A percentile compares a stretch with the other conserved stretches of the same genome.
Evolutionary conservation across 306 rosid species (phyloP).

Genomic region (Pyrus bretschneideri): DNA sequence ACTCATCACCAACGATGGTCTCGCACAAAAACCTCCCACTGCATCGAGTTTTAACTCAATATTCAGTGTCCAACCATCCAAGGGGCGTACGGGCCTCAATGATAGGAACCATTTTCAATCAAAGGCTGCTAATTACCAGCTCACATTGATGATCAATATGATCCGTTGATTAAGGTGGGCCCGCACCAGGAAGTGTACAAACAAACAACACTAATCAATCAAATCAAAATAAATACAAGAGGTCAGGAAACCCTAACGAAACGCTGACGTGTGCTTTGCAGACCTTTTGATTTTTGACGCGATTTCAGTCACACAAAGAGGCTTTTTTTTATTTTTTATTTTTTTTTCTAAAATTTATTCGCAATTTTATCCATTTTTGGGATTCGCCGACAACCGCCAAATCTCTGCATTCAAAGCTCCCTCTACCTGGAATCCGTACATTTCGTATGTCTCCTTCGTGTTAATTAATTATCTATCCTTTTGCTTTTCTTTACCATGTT

Average conservation of each 20-base stretch:
- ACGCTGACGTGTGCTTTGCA: neutral
- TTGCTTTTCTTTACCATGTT: neutral
- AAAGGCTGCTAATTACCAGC: neutral
- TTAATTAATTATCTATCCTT: neutral
- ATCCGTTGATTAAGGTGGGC: neutral
- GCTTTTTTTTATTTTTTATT: too few relatives aligned
- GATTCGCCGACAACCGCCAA: constrained; percentile 18
- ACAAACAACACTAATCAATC: neutral
- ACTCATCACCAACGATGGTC: too few relatives aligned
- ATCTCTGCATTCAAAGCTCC: constrained; percentile 4
- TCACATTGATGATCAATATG: neutral
- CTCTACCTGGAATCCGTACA: neutral
- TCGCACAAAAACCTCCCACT: too few relatives aligned
- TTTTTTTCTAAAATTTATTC: neutral
- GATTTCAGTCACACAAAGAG: neutral
- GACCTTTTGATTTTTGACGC: neutral
- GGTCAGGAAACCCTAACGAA: constrained; percentile 2
- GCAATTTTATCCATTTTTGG: constrained; percentile 2
- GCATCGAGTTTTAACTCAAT: too few relatives aligned
- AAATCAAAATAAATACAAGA: neutral
- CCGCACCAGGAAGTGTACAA: neutral
- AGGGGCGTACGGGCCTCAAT: neutral
- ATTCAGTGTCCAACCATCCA: too few relatives aligned
- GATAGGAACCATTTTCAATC: neutral
- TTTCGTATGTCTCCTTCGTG: neutral